A percentile compares a stretch with the other conserved stretches of the same genome.
Conservation (phyloP, 2,329 filamentous ascomycete genomes). For the Neonectria magnoliae region DNA sequence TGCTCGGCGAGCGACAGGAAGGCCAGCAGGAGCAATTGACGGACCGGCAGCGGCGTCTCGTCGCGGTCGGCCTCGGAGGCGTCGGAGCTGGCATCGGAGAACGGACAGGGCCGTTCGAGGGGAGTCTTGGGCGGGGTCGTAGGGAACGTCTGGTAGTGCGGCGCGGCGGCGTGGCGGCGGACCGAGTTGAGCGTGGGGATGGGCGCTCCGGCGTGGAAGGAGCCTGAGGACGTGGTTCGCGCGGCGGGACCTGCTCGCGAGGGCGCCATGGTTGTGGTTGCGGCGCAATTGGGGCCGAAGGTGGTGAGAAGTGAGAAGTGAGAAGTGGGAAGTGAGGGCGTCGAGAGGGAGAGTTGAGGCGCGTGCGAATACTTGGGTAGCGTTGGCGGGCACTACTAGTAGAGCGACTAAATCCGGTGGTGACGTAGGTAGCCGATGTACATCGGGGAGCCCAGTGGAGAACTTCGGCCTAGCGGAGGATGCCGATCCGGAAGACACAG, state of each 20-base stretch:
- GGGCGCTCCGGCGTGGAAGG: conserved; percentile 63
- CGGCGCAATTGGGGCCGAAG: background rate
- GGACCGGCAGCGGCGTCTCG: conserved; percentile 81
- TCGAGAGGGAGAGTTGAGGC: background rate
- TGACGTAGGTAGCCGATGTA: background rate
- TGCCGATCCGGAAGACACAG: background rate
- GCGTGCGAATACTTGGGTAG: background rate
- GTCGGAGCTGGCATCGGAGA: conserved; percentile 40
- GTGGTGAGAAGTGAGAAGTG: background rate
- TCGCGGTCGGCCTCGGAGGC: conserved; percentile 52
- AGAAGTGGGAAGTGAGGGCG: background rate
- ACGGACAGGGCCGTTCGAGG: conserved; percentile 56
- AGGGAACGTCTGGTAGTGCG: conserved; percentile 85
- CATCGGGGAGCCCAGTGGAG: too few relatives aligned
- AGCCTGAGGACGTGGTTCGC: conserved; percentile 53
- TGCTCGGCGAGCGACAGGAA: conserved; percentile 93
- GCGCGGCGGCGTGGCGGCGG: conserved; percentile 54
- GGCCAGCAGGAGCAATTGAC: conserved; percentile 85
- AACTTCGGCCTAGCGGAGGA: background rate
- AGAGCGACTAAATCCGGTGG: background rate
- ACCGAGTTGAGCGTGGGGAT: conserved; percentile 52
- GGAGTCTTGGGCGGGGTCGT: conserved; percentile 76
- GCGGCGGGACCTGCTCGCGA: conserved; percentile 21
- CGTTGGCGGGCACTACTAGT: background rate
- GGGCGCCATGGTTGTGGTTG: conserved; percentile 33